Base-by-base conservation (phyloP, 192 early-diverging fungal genomes). In the Entomortierella lignicola region DNA sequence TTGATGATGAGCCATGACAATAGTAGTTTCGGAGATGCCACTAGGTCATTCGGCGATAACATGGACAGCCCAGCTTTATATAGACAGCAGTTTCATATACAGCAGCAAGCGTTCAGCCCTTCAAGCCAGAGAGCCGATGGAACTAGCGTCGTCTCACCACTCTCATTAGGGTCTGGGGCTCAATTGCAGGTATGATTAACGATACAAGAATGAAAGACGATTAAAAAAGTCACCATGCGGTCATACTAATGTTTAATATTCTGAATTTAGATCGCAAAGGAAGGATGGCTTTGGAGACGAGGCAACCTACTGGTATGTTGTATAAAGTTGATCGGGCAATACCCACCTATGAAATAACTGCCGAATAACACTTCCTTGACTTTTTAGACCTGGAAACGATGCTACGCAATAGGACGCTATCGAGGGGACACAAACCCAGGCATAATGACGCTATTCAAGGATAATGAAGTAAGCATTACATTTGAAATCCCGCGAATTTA, bases 251-350 rank as follows among this genome's bases (percentile, higher is more conserved):
- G 60, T 29, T 21, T 37, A 52, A 2, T 54, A 60, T 10, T 26
- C 53, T 25, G 0, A 5, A 30, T 21, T 20, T 63, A 86, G 85
- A 55, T 86, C 44, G 84, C 84, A 55, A 85, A 71, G 54, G 86
- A 85, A 79, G 86, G 86, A 29, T 87, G 86, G 86, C 44, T 87
- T 5, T 85, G 75, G 61, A 73, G 74, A 58, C 69, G 82, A n/a
- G 80, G 74, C 26, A 82, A 81, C 60, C 55, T 86, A 4, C 59
- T 86, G 83, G 85, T 86, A 68, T 56, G 72, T 52, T 17, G 21
- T 21, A 18, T n/a, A n/a, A n/a, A n/a, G n/a, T n/a, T n/a, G n/a
- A n/a, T n/a, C n/a, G n/a, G n/a, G n/a, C n/a, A n/a, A n/a, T n/a
- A n/a, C n/a, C n/a, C n/a, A n/a, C n/a, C n/a, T n/a, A n/a, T n/a